phyloP scores from a whole-genome alignment of 78 protist species.

The Monocercomonoides exilis region DNA sequence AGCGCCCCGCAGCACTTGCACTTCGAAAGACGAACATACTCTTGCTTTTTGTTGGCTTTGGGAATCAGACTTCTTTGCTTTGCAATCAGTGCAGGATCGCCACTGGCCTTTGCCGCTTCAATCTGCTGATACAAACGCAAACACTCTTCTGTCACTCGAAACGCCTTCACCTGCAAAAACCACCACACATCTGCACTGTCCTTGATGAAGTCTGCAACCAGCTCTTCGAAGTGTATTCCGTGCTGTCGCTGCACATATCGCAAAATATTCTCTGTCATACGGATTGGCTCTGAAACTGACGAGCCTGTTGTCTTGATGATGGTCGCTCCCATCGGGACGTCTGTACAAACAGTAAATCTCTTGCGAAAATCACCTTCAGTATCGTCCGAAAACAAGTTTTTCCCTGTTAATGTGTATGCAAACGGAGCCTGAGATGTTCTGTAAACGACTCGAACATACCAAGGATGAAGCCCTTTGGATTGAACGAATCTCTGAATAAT shows the following conservation, averaged over 20 bases:
- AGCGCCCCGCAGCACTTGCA: not conserved
- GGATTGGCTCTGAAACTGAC: not conserved
- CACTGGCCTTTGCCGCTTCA: not conserved
- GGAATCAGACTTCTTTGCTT: constrained; percentile 5
- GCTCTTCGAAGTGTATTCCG: not conserved
- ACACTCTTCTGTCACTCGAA: not conserved
- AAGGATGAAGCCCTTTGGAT: not conserved
- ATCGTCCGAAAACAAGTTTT: not conserved
- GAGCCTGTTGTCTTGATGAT: not conserved
- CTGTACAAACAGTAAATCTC: not conserved
- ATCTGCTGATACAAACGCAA: not conserved
- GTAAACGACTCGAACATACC: not conserved
- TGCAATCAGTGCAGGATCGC: not conserved
- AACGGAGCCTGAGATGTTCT: not conserved
- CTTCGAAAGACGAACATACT: not conserved
- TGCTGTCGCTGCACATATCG: not conserved
- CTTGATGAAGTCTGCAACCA: not conserved
- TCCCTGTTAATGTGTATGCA: not conserved
- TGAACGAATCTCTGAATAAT: not conserved
- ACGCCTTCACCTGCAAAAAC: not conserved
- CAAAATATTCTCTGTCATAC: not conserved
- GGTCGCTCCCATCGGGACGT: not conserved
- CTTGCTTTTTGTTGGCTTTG: not conserved
- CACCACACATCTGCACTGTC: not conserved
- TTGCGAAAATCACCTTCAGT: constrained; percentile 2